These are phyloP conservation scores for Carex scoparia DNA, from an alignment of 176 grass and related monocot species.

Conservation along the genomic window DNA sequence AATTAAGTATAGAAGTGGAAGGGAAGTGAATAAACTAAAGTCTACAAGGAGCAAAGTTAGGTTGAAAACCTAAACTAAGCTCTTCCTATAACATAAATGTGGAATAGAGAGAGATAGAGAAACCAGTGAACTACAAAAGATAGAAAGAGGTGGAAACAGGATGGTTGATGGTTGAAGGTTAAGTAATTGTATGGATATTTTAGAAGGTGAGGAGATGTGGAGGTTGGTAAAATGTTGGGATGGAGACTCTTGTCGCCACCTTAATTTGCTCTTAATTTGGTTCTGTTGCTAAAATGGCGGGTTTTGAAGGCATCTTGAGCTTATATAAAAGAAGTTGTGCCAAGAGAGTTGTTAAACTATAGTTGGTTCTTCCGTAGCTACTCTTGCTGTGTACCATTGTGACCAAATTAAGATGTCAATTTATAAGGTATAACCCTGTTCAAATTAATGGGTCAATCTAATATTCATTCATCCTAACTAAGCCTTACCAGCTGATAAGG, in stretches of 20 bases:
- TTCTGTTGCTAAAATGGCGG: slow-evolving; percentile 13
- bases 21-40: slow-evolving; percentile 3
- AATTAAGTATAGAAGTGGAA: slow-evolving; percentile 33
- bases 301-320: neutral
- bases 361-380: neutral
- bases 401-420: neutral
- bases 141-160: neutral
- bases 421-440: neutral
- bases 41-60: slow-evolving; percentile 28
- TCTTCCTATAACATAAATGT: slow-evolving; percentile 27
- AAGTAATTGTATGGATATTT: slow-evolving; percentile 21
- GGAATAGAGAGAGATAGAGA: neutral
- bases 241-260: slow-evolving; percentile 53
- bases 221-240: slow-evolving; percentile 23
- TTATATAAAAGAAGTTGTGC: slow-evolving; percentile 21
- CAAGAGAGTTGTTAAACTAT: slow-evolving; percentile 11
- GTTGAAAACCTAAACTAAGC: slow-evolving; percentile 27
- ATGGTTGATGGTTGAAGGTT: slow-evolving; percentile 27
- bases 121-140: slow-evolving; percentile 56
- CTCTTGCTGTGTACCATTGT: neutral
- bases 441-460: neutral
- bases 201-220: neutral
- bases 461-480: too few relatives aligned
- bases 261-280: slow-evolving; percentile 3
- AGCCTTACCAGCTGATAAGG: neutral